A percentile compares a stretch with the other conserved stretches of the same genome.
phyloP scores from a whole-genome alignment of 768 basidiomycete genomes.

The Pleurotus salmoneostramineus region DNA sequence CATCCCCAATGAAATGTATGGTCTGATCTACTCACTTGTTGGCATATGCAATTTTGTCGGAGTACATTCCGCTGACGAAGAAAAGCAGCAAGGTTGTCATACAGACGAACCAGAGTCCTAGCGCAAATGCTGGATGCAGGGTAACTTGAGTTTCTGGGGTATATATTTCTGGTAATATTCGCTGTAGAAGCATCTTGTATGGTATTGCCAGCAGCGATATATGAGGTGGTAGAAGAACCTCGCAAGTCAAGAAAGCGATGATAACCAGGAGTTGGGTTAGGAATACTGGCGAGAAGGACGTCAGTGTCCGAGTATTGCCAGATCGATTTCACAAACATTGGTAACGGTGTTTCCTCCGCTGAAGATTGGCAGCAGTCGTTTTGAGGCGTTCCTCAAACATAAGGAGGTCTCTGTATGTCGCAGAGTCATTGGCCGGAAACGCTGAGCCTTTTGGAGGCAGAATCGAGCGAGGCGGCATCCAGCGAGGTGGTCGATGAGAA shows the following conservation, averaged over 20 bases:
- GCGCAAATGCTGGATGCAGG: constrained; percentile 72
- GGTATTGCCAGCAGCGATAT: constrained; percentile 65
- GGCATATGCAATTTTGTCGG: constrained; percentile 94
- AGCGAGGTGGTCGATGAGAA: background rate
- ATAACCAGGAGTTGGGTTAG: constrained; percentile 62
- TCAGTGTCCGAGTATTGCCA: background rate
- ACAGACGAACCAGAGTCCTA: constrained; percentile 80
- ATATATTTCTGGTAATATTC: constrained; percentile 49
- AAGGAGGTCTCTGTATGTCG: constrained; percentile 84
- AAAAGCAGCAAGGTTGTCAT: constrained; percentile 90
- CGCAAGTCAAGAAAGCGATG: constrained; percentile 69
- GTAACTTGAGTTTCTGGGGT: constrained; percentile 33
- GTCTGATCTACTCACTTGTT: constrained; percentile 67
- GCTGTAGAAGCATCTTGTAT: constrained; percentile 47
- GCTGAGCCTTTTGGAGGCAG: constrained; percentile 29
- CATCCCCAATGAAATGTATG: background rate
- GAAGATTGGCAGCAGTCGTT: constrained; percentile 80
- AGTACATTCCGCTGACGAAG: constrained; percentile 95
- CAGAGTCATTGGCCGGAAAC: constrained; percentile 65
- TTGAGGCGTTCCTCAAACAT: constrained; percentile 97
- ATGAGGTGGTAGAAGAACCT: constrained; percentile 64
- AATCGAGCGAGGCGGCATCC: constrained; percentile 24
- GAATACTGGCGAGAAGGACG: constrained; percentile 54
- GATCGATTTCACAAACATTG: constrained; percentile 51
- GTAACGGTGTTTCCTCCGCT: constrained; percentile 77